These are phyloP conservation scores for Lepidopterella palustris DNA, from an alignment of 495 filamentous ascomycete species.

Conservation along the genomic window DNA sequence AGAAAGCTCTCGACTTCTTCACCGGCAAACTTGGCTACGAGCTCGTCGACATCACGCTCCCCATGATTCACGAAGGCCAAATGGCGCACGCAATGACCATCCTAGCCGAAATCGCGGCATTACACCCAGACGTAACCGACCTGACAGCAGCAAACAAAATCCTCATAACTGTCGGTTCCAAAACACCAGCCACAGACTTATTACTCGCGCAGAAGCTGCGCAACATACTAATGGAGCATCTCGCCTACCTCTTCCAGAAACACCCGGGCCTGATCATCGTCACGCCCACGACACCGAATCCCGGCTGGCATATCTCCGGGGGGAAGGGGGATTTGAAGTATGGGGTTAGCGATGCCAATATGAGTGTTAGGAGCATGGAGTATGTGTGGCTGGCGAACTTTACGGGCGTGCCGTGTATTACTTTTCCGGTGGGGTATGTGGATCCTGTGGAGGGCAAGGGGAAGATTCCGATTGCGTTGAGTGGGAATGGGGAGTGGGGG, in stretches of 20 bases:
- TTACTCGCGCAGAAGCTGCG: conserved; percentile 69
- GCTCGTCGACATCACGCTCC: conserved; percentile 66
- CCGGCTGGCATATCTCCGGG: conserved; percentile 60
- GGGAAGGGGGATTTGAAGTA: conserved; percentile 50
- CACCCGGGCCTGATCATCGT: conserved; percentile 75
- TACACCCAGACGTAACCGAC: conserved; percentile 33
- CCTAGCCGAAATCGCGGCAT: conserved; percentile 41
- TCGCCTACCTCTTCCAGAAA: conserved; percentile 61
- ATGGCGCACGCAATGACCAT: conserved; percentile 76
- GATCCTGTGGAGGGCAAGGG: conserved; percentile 42
- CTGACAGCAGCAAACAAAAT: conserved; percentile 69
- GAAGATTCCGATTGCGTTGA: conserved; percentile 70
- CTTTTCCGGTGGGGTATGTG: conserved; percentile 67
- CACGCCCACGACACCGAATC: conserved; percentile 69
- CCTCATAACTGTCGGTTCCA: conserved; percentile 55
- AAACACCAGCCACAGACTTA: conserved; percentile 63
- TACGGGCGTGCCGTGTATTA: conserved; percentile 72
- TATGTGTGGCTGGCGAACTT: conserved; percentile 88
- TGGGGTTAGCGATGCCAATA: conserved; percentile 69
- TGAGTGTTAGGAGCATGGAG: conserved; percentile 70
- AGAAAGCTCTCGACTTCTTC: conserved; percentile 56
- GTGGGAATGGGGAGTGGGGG: conserved; percentile 89
- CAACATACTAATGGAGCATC: conserved; percentile 73
- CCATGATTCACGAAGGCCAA: conserved; percentile 66
- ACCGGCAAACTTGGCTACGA: conserved; percentile 54